Evolutionary conservation across 805 yeast species (phyloP), one percentile per base, ranked within the genome.

Genomic region (Candida boleticola): DNA sequence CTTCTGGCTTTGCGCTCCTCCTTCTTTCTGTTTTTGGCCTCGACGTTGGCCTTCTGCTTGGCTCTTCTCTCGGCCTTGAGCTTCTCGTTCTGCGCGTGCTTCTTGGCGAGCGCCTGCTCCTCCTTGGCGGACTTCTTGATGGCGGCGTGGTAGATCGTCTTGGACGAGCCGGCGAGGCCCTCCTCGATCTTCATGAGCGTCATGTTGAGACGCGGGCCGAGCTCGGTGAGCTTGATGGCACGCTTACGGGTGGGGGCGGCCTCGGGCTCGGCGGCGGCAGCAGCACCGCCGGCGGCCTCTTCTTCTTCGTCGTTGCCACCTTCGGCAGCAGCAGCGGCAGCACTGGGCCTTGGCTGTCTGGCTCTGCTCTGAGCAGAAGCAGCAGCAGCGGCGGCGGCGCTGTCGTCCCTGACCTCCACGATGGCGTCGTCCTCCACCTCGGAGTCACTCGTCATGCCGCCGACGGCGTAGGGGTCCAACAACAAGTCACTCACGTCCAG

Each of bases 381-480:
- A n/a, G n/a, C n/a, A 7, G 14, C 14, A 6, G 35, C 35, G 11
- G 22, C 16, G 16, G 52, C 45, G 9, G 39, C 49, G 25, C 49
- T 49, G 13, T 60, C 64, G 34, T 53, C 50, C 45, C 60, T 55
- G 19, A 85, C 72, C 50, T 82, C 88, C 23, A 88, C 92, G 40
- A 84, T 75, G 20, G 82, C 87, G 50, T 90, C 97, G 46, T 90
- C 97, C 55, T 93, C 98, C 34, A 89, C 81, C 69, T 92, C 99
- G 3, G 95, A 85, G 55, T 92, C 99, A 36, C 93, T 83, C 1
- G 97, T 88, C 58, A 83, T 80, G 1, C 82, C 88, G 27, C 84
- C 88, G 29, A 81, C 80, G 19, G 90, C 82, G 57, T 86, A 86
- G 2, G 89, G 89, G 58, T 89, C 97, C 42, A 89, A 71, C 41